Conservation (phyloP, 441 rosid species). For the Brassica hybrid region DNA sequence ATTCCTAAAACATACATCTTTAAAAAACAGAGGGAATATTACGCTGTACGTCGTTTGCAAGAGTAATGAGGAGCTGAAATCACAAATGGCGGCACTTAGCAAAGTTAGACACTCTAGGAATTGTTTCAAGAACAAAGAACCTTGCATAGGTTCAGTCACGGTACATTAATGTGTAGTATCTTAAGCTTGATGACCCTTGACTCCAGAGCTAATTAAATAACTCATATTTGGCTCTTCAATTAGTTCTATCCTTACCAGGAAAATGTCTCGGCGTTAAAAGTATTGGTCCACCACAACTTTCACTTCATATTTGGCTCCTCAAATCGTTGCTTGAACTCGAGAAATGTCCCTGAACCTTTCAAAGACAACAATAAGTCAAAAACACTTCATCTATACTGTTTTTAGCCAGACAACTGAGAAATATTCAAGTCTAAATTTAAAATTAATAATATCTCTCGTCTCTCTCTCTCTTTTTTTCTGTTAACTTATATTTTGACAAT, state of each 20-base stretch:
- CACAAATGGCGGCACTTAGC: constrained; percentile 52
- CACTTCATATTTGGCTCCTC: constrained; percentile 66
- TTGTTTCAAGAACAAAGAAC: constrained; percentile 92
- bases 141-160: constrained; percentile 79
- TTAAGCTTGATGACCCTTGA: constrained; percentile 73
- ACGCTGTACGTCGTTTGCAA: neutral
- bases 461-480: neutral
- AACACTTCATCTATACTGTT: neutral
- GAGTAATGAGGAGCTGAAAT: neutral
- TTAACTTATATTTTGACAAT: neutral
- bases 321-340: constrained; percentile 57
- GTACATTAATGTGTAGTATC: constrained; percentile 49
- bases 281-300: constrained; percentile 70
- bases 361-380: neutral
- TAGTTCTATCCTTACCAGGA: constrained; percentile 37
- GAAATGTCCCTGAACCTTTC: constrained; percentile 46
- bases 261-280: constrained; percentile 49
- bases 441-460: neutral
- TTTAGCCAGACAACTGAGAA: neutral
- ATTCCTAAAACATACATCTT: too few species aligned
- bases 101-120: constrained; percentile 48
- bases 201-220: constrained; percentile 52
- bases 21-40: too few species aligned
- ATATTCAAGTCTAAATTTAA: neutral
- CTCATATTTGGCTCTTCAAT: constrained; percentile 34